phyloP scores from a whole-genome alignment of 208 protist species.

The Leptomonas seymouri region DNA sequence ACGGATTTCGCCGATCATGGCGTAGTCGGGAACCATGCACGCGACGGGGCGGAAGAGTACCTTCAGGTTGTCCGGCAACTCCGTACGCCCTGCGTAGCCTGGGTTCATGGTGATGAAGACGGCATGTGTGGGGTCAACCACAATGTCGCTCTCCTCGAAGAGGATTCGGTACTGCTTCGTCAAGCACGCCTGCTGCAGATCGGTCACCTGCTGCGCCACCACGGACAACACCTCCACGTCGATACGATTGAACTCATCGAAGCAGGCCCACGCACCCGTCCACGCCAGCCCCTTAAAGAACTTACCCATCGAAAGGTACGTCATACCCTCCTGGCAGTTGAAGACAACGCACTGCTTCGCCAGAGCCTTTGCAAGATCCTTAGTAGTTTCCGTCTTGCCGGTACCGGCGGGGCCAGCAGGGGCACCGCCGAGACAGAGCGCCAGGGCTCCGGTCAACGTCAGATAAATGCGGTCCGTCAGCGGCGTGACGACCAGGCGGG shows the following conservation, averaged over 20 bases:
- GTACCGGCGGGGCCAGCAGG: conserved; percentile 96
- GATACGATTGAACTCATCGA: conserved; percentile 99
- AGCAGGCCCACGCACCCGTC: conserved; percentile 97
- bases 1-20: conserved; percentile 98
- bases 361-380: conserved; percentile 98
- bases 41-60: conserved; percentile 98
- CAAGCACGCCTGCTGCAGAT: conserved; percentile 94
- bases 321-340: conserved; percentile 98
- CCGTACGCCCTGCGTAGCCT: conserved; percentile 98
- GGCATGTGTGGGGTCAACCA: conserved; percentile 95
- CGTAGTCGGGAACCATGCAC: conserved; percentile 99
- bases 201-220: conserved; percentile 96
- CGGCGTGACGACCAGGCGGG: conserved; percentile 96
- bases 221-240: conserved; percentile 98
- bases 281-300: conserved; percentile 98
- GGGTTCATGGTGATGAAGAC: conserved; percentile 99
- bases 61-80: conserved; percentile 99
- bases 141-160: conserved; percentile 95
- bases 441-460: conserved; percentile 94
- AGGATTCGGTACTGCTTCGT: conserved; percentile 93
- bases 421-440: conserved; percentile 94
- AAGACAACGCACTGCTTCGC: conserved; percentile 98
- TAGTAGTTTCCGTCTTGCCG: conserved; percentile 98
- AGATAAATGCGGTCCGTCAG: conserved; percentile 98
- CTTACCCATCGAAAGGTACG: conserved; percentile 96